Base-by-base conservation (phyloP, 78 protist species). In the Mastigamoeba balamuthi region DNA sequence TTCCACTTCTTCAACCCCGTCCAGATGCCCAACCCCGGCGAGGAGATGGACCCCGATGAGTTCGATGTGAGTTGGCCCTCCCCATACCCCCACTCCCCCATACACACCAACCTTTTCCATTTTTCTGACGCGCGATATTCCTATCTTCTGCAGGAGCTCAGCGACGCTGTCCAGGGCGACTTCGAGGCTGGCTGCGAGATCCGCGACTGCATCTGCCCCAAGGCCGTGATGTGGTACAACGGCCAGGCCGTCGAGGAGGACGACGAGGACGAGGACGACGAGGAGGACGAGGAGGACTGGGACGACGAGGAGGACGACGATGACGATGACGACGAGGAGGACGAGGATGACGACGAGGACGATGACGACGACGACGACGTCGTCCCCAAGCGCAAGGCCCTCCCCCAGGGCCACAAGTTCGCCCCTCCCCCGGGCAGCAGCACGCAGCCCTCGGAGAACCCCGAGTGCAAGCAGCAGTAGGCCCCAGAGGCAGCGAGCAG, bases 1-100 rank as follows among this genome's bases (percentile, higher is more conserved):
- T 85, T 85, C 77, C 52, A 75, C 79, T 85, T 85, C 90, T 85
- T 85, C 82, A 68, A 30, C 36, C 81, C 87, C 2, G 76, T 76
- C 3, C 0, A 35, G 39, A 40, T 71, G 69, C 42, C 65, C 25
- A 40, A 63, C 38, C n/a, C n/a, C n/a, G n/a, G n/a, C n/a, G n/a
- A n/a, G n/a, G n/a, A n/a, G n/a, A n/a, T n/a, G n/a, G n/a, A n/a
- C n/a, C n/a, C n/a, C n/a, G n/a, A n/a, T n/a, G n/a, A n/a, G n/a
- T n/a, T n/a, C n/a, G n/a, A n/a, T n/a, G n/a, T n/a, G n/a, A n/a
- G n/a, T n/a, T n/a, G n/a, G n/a, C n/a, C n/a, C n/a, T n/a, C n/a
- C n/a, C n/a, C n/a, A n/a, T n/a, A n/a, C n/a, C n/a, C n/a, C n/a
- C n/a, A n/a, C n/a, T n/a, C n/a, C n/a, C n/a, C n/a, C n/a, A n/a